Evolutionary conservation across 1,284 basidiomycete genomes (phyloP).

Genomic region (Porodaedalea pini): DNA sequence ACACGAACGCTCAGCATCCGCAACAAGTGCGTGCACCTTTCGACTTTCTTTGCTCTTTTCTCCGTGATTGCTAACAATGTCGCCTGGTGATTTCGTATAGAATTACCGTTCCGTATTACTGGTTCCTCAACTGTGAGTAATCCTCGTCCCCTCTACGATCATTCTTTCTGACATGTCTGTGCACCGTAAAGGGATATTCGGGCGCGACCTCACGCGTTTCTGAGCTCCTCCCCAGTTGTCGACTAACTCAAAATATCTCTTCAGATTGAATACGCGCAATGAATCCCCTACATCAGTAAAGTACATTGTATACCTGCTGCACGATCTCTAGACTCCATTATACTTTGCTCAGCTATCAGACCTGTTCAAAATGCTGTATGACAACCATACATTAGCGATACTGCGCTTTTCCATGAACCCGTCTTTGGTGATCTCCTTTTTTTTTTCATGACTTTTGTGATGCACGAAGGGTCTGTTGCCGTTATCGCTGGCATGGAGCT

Average conservation of each 20-base stretch:
- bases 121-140: slow-evolving; percentile 58
- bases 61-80: not conserved
- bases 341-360: no score
- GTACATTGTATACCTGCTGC: no score
- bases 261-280: not conserved
- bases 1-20: slow-evolving; percentile 72
- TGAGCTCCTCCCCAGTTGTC: slow-evolving; percentile 27
- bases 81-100: slow-evolving; percentile 31
- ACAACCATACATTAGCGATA: no score
- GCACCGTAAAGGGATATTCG: slow-evolving; percentile 59
- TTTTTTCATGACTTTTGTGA: no score
- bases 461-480: no score
- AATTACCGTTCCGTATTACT: slow-evolving; percentile 70
- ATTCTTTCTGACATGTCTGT: slow-evolving; percentile 22
- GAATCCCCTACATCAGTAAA: not conserved
- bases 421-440: no score
- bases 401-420: no score
- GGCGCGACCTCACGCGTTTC: slow-evolving; percentile 76
- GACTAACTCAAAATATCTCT: not conserved
- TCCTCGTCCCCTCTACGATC: slow-evolving; percentile 5
- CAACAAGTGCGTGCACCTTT: slow-evolving; percentile 61
- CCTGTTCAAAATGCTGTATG: no score
- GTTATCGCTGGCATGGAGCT: no score
- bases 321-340: no score
- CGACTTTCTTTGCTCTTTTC: not conserved